Base-by-base conservation (phyloP, 2,329 filamentous ascomycete species). In the Trichothecium roseum region DNA sequence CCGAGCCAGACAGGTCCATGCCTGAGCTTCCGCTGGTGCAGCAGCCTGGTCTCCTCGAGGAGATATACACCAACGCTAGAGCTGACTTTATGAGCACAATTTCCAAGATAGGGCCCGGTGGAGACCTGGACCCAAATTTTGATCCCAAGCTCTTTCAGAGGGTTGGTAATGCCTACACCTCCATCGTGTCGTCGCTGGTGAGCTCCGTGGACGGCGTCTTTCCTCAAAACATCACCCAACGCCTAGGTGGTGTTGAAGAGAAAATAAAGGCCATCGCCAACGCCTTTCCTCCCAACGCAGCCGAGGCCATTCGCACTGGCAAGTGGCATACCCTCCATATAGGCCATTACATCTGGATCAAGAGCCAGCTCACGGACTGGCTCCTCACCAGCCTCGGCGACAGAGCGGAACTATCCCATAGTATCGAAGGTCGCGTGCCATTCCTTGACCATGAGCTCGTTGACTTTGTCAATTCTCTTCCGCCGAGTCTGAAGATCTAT, bases 1-100 rank as follows among this genome's bases (percentile, higher is more conserved):
- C 60, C 9, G 70, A 73, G 42, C 44, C 59, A 1, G 72, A 74
- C 42, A 34, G 35, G 7, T 42, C 59, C n/a, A 54, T 50, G 49
- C 46, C 51, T 1, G 43, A 53, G 1, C n/a, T 33, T 47, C 48
- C n/a, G 30, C 45, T 42, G 31, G 28, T 35, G 10, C 17, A 26
- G 6, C 28, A 42, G 15, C 5, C n/a, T 8, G 37, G 30, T 10
- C 27, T 40, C 7, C 14, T 40, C 3, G 20, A 38, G 8, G 13
- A 30, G 2, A 5, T 40, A 17, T 33, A 18, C 4, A 16, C 13
- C 13, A 9, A n/a, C 9, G 34, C 22, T 7, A 6, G 17, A 15
- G 14, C 10, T 14, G 34, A 36, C 20, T 24, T 24, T n/a, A 30
- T 36, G 34, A 36, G 20, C 14, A 16, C 24, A n/a, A 29, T 36